Conservation (phyloP, 2,329 filamentous ascomycete species). For the Pseudopithomyces chartarum region DNA sequence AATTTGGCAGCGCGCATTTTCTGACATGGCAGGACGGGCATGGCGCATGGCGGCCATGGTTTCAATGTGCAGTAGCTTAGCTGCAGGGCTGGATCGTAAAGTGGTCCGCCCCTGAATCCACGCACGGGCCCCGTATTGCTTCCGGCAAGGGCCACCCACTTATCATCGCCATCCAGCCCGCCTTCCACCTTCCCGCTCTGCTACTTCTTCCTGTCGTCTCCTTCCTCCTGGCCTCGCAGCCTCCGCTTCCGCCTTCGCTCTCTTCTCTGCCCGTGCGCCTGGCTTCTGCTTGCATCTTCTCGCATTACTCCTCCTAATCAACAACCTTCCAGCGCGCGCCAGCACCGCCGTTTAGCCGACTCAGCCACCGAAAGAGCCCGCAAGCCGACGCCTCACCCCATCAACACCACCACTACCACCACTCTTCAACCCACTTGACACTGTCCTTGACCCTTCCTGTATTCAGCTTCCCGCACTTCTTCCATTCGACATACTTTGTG, state of each 20-base stretch:
- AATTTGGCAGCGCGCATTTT: neutral
- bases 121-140: conserved; percentile 2
- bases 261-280: conserved; percentile 49
- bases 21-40: neutral
- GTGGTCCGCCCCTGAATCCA: conserved; percentile 12
- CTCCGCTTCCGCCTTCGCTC: conserved; percentile 52
- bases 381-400: conserved; percentile 28
- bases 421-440: conserved; percentile 12
- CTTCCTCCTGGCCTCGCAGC: conserved; percentile 25
- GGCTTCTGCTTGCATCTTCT: conserved; percentile 43
- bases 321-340: conserved; percentile 37
- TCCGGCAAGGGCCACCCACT: conserved; percentile 6
- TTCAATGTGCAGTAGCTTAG: conserved; percentile 4
- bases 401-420: conserved; percentile 8
- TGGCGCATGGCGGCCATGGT: conserved; percentile 15
- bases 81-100: conserved; percentile 2
- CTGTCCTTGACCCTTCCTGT: conserved; percentile 32
- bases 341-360: conserved; percentile 41
- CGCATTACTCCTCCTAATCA: conserved; percentile 33
- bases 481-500: conserved; percentile 21
- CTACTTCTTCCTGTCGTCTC: conserved; percentile 59
- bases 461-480: conserved; percentile 24
- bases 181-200: conserved; percentile 23
- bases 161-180: conserved; percentile 14
- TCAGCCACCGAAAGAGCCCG: conserved; percentile 29